phyloP scores from a whole-genome alignment of 306 rosid genomes.

The Vigna nakashimae region DNA sequence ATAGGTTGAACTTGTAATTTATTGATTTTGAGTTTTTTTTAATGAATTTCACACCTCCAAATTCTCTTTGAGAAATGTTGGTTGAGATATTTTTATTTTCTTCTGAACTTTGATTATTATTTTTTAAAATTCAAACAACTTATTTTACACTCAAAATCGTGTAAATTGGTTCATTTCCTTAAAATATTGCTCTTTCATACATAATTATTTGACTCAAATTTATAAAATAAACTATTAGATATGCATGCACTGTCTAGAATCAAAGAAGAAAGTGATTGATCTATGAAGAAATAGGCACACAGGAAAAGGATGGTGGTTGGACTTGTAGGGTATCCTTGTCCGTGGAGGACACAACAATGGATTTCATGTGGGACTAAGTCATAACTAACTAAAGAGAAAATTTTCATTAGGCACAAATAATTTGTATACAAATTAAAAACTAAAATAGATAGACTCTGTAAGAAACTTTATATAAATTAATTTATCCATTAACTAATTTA shows the following conservation, averaged over 20 bases:
- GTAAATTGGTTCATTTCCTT: background rate
- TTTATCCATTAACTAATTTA: no score
- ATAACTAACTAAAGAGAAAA: background rate
- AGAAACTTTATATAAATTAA: no score
- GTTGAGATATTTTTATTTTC: background rate
- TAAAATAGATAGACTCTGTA: no score
- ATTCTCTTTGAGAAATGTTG: background rate
- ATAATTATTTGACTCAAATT: no score
- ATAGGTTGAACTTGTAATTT: no score
- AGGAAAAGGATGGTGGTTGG: conserved; percentile 7
- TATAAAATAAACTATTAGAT: background rate
- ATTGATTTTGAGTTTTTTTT: no score
- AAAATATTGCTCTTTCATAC: no score
- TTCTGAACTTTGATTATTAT: background rate
- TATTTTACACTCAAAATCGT: background rate
- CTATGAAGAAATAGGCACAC: background rate
- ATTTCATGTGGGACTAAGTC: background rate
- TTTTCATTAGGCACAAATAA: no score
- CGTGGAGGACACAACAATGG: background rate
- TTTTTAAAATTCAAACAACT: background rate
- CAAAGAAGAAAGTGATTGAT: background rate
- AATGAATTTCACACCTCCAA: no score
- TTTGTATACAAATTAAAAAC: no score
- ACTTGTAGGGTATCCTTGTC: conserved; percentile 28
- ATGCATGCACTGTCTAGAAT: background rate